These are phyloP conservation scores for Jatropha podagrica DNA, from an alignment of 441 rosid genomes.

Conservation along the genomic window DNA sequence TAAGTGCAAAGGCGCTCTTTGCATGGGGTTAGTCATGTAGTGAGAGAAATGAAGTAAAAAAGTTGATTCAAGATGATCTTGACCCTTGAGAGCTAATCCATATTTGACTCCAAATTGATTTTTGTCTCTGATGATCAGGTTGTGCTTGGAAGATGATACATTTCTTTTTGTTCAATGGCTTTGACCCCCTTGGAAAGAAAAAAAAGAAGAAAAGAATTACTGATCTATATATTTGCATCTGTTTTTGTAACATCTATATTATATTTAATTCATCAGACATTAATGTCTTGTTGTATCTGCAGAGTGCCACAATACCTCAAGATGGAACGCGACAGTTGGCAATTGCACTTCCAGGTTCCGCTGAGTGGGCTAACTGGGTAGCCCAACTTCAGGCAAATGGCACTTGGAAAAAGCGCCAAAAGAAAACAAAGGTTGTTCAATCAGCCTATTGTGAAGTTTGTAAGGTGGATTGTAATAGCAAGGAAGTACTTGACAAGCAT, in stretches of 20 bases:
- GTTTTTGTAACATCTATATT: neutral
- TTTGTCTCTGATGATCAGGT: neutral
- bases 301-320: constrained; percentile 22
- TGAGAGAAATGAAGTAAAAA: neutral
- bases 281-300: constrained; percentile 17
- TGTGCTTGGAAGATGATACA: neutral
- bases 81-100: neutral
- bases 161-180: neutral
- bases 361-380: constrained; percentile 19
- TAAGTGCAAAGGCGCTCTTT: neutral
- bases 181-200: no score
- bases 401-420: constrained; percentile 26
- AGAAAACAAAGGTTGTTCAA: constrained; percentile 39
- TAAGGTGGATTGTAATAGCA: constrained; percentile 48
- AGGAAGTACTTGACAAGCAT: constrained; percentile 45
- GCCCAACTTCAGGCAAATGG: constrained; percentile 25
- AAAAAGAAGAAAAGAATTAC: neutral
- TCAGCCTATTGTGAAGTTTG: constrained; percentile 48
- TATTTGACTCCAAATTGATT: neutral
- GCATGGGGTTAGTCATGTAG: neutral
- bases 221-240: neutral
- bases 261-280: neutral
- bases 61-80: neutral
- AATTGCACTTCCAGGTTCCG: constrained; percentile 23
- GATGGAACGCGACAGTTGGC: constrained; percentile 27